Evolutionary conservation across 768 basidiomycete species (phyloP).

Genomic region (Paxillus ammoniavirescens): DNA sequence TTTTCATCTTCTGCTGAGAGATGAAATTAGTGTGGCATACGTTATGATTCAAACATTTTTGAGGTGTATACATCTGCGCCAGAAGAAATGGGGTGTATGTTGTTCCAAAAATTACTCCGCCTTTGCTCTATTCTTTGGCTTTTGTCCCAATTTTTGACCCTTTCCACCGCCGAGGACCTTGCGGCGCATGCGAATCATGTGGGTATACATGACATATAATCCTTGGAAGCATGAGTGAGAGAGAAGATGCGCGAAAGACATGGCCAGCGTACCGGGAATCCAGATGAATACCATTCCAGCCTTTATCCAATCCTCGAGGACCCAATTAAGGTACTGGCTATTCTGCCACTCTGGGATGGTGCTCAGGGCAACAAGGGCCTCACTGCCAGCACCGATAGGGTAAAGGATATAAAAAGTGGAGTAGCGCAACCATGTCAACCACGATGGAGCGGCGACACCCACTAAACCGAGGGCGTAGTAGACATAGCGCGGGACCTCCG

Average conservation of each 20-base stretch:
- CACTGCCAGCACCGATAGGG: slow-evolving; percentile 87
- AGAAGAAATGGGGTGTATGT: slow-evolving; percentile 13
- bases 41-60: background rate
- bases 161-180: slow-evolving; percentile 47
- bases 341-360: slow-evolving; percentile 59
- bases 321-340: slow-evolving; percentile 47
- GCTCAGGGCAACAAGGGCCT: slow-evolving; percentile 79
- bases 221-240: slow-evolving; percentile 27
- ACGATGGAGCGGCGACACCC: slow-evolving; percentile 48
- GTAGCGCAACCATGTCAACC: slow-evolving; percentile 79
- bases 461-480: slow-evolving; percentile 78
- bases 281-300: slow-evolving; percentile 69
- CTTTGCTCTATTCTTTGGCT: slow-evolving; percentile 32
- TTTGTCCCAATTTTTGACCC: slow-evolving; percentile 33
- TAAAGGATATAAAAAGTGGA: slow-evolving; percentile 94
- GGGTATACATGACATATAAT: slow-evolving; percentile 53
- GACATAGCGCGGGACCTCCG: slow-evolving; percentile 88
- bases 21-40: background rate
- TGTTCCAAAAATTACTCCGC: slow-evolving; percentile 8
- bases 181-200: slow-evolving; percentile 58
- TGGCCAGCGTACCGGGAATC: slow-evolving; percentile 72
- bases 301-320: slow-evolving; percentile 54
- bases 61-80: slow-evolving; percentile 12
- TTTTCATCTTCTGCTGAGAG: background rate
- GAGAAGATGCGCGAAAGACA: background rate